A percentile compares a stretch with the other conserved stretches of the same genome.
These are phyloP conservation scores for Neofusicoccum cordaticola DNA, from an alignment of 2,329 filamentous ascomycete species.

Conservation along the genomic window DNA sequence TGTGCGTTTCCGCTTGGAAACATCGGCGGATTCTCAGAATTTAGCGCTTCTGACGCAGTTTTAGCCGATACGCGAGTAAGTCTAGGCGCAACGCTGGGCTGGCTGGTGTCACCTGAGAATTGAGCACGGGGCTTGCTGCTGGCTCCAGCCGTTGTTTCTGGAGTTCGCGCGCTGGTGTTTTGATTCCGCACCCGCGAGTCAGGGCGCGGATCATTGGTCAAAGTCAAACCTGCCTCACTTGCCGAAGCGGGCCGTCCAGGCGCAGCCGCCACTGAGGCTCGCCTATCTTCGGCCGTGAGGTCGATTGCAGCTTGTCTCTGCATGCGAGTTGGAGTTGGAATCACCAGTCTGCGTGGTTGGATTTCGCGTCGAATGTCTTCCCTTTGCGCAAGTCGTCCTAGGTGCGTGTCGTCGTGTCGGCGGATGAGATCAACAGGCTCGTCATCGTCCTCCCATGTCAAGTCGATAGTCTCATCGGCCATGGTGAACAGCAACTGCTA, in stretches of 20 bases:
- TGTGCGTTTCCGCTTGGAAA: neutral
- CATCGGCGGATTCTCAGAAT: neutral
- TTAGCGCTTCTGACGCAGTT: neutral
- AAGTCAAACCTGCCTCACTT: neutral
- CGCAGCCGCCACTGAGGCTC: neutral
- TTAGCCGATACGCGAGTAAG: conserved; percentile 8
- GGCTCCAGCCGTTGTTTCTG: neutral
- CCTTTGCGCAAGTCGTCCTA: neutral
- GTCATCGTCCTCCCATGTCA: neutral
- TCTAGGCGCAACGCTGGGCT: neutral
- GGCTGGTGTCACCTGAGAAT: conserved; percentile 6
- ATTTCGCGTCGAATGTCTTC: neutral
- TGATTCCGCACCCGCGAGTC: conserved; percentile 10
- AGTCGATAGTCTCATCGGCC: neutral
- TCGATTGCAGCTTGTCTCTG: neutral
- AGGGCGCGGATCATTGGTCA: neutral
- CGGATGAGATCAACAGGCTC: neutral
- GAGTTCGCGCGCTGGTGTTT: conserved; percentile 11
- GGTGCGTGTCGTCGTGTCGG: neutral
- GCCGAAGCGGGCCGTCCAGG: neutral
- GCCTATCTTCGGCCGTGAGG: neutral
- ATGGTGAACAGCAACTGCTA: neutral
- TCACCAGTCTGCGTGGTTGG: neutral
- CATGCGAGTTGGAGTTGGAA: neutral
- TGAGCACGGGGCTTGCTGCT: conserved; percentile 2